A percentile compares a stretch with the other conserved stretches of the same genome.
Evolutionary conservation across 176 grass and related monocot genomes (phyloP).

Genomic region (Zoysia japonica): DNA sequence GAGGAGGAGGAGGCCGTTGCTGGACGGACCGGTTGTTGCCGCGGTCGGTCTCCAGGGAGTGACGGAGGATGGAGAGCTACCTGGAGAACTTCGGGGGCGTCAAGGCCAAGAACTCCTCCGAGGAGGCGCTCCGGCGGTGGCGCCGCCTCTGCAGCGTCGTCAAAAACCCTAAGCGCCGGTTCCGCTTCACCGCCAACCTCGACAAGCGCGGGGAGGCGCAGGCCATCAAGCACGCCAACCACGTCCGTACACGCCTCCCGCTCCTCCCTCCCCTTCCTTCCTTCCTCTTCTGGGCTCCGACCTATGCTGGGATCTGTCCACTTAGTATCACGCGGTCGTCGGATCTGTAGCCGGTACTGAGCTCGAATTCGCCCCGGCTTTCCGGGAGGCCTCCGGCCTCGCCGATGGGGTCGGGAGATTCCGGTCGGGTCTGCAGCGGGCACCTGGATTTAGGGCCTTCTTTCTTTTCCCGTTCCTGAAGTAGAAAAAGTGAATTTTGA

Average conservation of each 20-base stretch:
- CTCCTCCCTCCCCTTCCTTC: rapidly evolving
- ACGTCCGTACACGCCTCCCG: constrained; percentile 20
- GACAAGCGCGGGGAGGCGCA: constrained; percentile 74
- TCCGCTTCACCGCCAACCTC: constrained; percentile 97
- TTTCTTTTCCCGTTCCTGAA: not conserved
- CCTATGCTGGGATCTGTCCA: constrained; percentile 18
- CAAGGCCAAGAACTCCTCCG: constrained; percentile 70
- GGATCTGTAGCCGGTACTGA: constrained; percentile 26
- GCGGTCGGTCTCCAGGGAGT: not conserved
- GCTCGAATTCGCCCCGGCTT: no score
- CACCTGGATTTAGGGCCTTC: not conserved
- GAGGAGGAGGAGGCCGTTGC: not conserved
- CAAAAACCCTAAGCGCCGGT: constrained; percentile 95
- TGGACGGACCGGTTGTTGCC: not conserved
- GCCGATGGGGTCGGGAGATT: not conserved
- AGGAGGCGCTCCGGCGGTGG: constrained; percentile 89
- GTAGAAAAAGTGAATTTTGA: not conserved
- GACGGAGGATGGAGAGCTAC: constrained; percentile 56
- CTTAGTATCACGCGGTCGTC: not conserved
- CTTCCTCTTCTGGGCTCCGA: not conserved
- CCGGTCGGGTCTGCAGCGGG: not conserved
- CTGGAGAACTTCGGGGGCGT: constrained; percentile 61
- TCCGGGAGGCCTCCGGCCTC: no score
- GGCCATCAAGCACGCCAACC: constrained; percentile 86
- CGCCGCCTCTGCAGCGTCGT: constrained; percentile 78